Conservation (phyloP, 192 early-diverging fungal species). For the Thamnidium elegans region DNA sequence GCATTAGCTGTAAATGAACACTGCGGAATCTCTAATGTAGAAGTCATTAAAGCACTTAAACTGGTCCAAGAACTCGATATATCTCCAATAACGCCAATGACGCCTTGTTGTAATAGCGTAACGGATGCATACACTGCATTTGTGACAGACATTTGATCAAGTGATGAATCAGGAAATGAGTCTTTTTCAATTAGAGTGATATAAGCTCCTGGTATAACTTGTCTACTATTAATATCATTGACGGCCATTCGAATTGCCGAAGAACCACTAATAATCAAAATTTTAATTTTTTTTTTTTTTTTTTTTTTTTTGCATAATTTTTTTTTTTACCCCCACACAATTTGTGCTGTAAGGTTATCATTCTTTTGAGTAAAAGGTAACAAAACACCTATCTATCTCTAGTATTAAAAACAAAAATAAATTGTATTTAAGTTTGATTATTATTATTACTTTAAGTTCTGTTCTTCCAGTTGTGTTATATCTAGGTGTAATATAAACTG, state of each 20-base stretch:
- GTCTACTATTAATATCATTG: slow-evolving; percentile 44
- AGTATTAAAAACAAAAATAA: not conserved
- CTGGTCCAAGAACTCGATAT: slow-evolving; percentile 46
- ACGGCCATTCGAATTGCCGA: slow-evolving; percentile 51
- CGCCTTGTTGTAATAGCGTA: slow-evolving; percentile 45
- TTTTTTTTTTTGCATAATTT: not conserved
- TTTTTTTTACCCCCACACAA: slow-evolving; percentile 36
- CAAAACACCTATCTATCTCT: slow-evolving; percentile 30
- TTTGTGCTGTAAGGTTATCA: slow-evolving; percentile 32
- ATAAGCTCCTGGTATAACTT: slow-evolving; percentile 46
- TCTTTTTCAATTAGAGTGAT: slow-evolving; percentile 49
- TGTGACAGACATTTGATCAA: slow-evolving; percentile 42
- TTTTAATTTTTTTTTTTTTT: slow-evolving; percentile 1
- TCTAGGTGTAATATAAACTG: slow-evolving; percentile 21
- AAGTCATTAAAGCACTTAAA: slow-evolving; percentile 45
- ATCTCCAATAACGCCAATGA: slow-evolving; percentile 55
- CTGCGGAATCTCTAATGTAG: slow-evolving; percentile 46
- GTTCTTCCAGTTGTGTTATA: slow-evolving; percentile 17
- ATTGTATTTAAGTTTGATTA: not conserved
- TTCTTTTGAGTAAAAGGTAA: slow-evolving; percentile 33
- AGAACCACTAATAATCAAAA: slow-evolving; percentile 37
- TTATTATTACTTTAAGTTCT: slow-evolving; percentile 29
- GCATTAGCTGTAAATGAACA: slow-evolving; percentile 51
- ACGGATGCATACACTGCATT: slow-evolving; percentile 50
- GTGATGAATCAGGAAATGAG: slow-evolving; percentile 42